A percentile compares a stretch with the other conserved stretches of the same genome.
These are phyloP conservation scores for Penicillium psychrosexuale DNA, from an alignment of 2,329 filamentous ascomycete genomes.

Conservation along the genomic window DNA sequence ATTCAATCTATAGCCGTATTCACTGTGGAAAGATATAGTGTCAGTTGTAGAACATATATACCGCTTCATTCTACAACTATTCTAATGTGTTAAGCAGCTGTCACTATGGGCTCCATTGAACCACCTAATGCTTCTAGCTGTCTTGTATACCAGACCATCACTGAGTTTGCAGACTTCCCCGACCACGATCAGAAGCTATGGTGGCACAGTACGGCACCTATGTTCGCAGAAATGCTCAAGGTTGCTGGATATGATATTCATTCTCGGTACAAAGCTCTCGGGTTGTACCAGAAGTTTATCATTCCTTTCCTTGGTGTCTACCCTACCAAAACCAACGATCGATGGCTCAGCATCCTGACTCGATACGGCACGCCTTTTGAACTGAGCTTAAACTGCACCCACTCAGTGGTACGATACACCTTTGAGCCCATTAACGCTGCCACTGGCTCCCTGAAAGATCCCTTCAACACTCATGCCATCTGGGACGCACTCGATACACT, in stretches of 20 bases:
- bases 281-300: slow-evolving; percentile 1
- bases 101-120: not conserved
- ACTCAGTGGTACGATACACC: slow-evolving; percentile 11
- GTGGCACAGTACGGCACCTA: slow-evolving; percentile 13
- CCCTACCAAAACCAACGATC: not conserved
- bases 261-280: slow-evolving; percentile 8
- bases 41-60: no score
- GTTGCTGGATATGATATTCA: slow-evolving; percentile 7
- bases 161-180: not conserved
- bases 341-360: slow-evolving; percentile 13
- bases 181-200: slow-evolving; percentile 6
- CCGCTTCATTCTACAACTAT: no score
- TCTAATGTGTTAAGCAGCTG: not conserved
- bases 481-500: slow-evolving; percentile 5
- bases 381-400: slow-evolving; percentile 15
- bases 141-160: not conserved
- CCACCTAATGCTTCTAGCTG: not conserved
- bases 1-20: no score
- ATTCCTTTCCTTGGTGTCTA: slow-evolving; percentile 9
- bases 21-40: no score
- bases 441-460: slow-evolving; percentile 11
- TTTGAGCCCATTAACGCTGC: slow-evolving; percentile 14
- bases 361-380: slow-evolving; percentile 17
- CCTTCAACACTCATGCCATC: slow-evolving; percentile 13
- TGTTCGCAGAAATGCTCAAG: slow-evolving; percentile 8